Evolutionary conservation across 179 eudicot genomes (phyloP), one percentile per base, ranked within the genome.

Genomic region (Corrigiola litoralis): DNA sequence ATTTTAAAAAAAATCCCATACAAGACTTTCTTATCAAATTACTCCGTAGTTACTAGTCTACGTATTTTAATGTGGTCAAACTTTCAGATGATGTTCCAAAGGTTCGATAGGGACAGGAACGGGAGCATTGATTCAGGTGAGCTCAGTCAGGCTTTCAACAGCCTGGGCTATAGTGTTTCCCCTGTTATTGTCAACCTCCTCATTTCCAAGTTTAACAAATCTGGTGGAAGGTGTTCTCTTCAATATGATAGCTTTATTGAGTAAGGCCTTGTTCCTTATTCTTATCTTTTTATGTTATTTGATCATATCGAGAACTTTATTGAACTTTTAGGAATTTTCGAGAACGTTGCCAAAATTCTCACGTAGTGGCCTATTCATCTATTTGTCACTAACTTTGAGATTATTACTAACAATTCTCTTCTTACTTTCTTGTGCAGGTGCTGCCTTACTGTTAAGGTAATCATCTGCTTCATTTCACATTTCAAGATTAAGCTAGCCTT

Each of bases 211-310:
- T 89, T 84, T 18, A 87, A 78, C 74, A 89, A 84, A 62, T 44
- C 63, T 9, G 87, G 85, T 62, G 66, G 61, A 20, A 82, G 69
- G 50, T 77, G 72, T 69, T 79, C 88, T 48, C 83, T 92, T 44
- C 87, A 82, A 54, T 92, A 92, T 61, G 98, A 92, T 68, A 79
- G 82, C 66, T 92, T 92, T 75, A 89, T 92, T 7, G 98, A 89
- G 96, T 89, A 88, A 5, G 88, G 62, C 4, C 24, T 46, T 14
- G 1, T 58, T 23, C 18, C n/a, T 60, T 55, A 24, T 14, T 27
- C 36, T 29, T 28, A 24, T 0, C 0, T 9, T 3, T 1, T 2
- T 18, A 5, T 21, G 6, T 29, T 40, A 0, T 24, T n/a, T n/a
- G n/a, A n/a, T n/a, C n/a, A n/a, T n/a, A n/a, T n/a, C n/a, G n/a